These are phyloP conservation scores for Candida awuae DNA, from an alignment of 805 yeast genomes.

Conservation along the genomic window DNA sequence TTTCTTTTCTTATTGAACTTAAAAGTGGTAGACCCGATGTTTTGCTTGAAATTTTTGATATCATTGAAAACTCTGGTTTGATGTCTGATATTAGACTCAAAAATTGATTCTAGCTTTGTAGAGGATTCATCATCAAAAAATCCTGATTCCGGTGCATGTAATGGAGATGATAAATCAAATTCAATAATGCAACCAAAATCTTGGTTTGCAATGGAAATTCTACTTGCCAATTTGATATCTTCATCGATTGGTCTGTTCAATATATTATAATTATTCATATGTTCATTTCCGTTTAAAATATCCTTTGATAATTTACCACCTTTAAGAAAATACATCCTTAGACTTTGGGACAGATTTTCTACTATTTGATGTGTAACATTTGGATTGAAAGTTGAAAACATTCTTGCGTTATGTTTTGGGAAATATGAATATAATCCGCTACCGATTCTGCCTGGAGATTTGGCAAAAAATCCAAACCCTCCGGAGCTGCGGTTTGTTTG, in stretches of 20 bases:
- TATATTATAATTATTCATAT: too few species aligned
- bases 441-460: conserved; percentile 15
- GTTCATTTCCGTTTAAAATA: conserved; percentile 12
- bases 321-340: conserved; percentile 31
- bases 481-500: conserved; percentile 26
- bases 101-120: conserved; percentile 5
- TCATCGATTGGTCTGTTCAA: conserved; percentile 20
- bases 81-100: conserved; percentile 14
- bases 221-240: conserved; percentile 29
- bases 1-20: conserved; percentile 28
- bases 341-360: conserved; percentile 44
- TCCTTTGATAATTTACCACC: conserved; percentile 25
- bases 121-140: conserved; percentile 20
- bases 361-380: conserved; percentile 48
- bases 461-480: too few species aligned
- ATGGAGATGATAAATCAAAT: conserved; percentile 36
- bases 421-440: conserved; percentile 31
- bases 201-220: conserved; percentile 12
- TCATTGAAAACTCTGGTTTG: conserved; percentile 16
- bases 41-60: conserved; percentile 17
- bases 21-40: conserved; percentile 35
- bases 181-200: conserved; percentile 49
- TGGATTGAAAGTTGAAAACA: conserved; percentile 32
- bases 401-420: conserved; percentile 30
- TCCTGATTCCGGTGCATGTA: conserved; percentile 17